These are phyloP conservation scores for Didymella arachidicola DNA, from an alignment of 2,329 filamentous ascomycete genomes.

Conservation along the genomic window DNA sequence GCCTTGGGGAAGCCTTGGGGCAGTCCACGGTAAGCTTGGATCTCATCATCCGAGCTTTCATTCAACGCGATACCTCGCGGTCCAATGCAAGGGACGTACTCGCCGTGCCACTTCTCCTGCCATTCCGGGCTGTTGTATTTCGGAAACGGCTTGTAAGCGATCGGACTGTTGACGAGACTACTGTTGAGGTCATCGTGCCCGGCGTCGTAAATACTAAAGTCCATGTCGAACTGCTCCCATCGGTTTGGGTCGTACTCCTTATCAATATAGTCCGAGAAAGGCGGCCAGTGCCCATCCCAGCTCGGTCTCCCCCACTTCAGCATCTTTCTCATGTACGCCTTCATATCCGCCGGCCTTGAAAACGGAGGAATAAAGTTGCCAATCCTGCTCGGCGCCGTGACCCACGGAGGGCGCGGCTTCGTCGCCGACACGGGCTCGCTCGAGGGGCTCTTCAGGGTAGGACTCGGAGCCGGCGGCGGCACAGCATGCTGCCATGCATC, in stretches of 20 bases:
- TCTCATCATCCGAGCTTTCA: conserved; percentile 65
- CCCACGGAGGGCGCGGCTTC: conserved; percentile 37
- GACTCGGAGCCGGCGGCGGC: conserved; percentile 16
- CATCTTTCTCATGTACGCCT: conserved; percentile 53
- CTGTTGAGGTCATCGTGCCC: conserved; percentile 43
- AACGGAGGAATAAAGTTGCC: conserved; percentile 27
- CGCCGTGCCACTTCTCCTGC: conserved; percentile 64
- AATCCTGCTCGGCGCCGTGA: conserved; percentile 29
- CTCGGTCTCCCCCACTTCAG: conserved; percentile 53
- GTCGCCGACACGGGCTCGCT: conserved; percentile 16
- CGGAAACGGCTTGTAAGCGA: conserved; percentile 75
- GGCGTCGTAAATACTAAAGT: conserved; percentile 48
- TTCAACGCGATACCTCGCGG: conserved; percentile 62
- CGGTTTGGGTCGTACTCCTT: conserved; percentile 58
- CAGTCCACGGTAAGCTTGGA: conserved; percentile 67
- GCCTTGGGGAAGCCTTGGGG: conserved; percentile 55
- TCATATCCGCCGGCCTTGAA: conserved; percentile 35
- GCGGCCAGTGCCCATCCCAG: conserved; percentile 54
- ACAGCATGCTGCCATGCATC: conserved; percentile 35
- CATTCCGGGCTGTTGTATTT: conserved; percentile 71
- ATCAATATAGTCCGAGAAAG: conserved; percentile 53
- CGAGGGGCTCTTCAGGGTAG: conserved; percentile 20
- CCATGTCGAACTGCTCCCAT: conserved; percentile 57
- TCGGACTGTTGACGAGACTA: conserved; percentile 50
- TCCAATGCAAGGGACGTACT: conserved; percentile 70